phyloP scores from a whole-genome alignment of 2,329 filamentous ascomycete species.

The Diaporthe australafricana region DNA sequence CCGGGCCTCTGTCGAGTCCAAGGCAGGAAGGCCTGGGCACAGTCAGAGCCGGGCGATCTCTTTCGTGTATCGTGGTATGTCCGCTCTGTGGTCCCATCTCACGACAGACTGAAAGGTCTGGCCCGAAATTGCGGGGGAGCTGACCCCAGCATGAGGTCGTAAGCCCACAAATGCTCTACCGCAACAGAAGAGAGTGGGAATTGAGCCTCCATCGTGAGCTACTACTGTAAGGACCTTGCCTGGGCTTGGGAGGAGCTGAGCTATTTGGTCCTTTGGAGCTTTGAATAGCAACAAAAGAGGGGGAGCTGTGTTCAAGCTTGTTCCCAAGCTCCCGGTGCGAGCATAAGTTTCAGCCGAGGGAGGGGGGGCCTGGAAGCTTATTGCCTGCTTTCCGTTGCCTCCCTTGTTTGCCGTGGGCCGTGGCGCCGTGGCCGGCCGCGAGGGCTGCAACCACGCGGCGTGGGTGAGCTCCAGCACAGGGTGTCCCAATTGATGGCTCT shows the following conservation, averaged over 20 bases:
- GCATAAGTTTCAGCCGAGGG: conserved; percentile 32
- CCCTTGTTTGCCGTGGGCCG: conserved; percentile 8
- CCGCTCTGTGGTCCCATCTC: conserved; percentile 12
- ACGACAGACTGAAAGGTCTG: conserved; percentile 11
- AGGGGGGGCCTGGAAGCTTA: conserved; percentile 12
- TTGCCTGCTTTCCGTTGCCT: background rate
- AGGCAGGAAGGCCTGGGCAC: background rate
- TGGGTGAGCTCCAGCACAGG: conserved; percentile 7
- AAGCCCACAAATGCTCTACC: conserved; percentile 12
- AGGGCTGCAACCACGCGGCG: conserved; percentile 31
- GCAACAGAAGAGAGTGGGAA: background rate
- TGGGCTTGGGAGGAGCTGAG: conserved; percentile 14
- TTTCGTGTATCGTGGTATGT: conserved; percentile 25
- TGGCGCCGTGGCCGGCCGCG: conserved; percentile 10
- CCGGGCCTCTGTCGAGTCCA: background rate
- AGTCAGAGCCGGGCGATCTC: conserved; percentile 8
- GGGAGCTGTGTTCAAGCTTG: conserved; percentile 6
- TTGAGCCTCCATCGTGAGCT: background rate
- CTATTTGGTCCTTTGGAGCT: background rate
- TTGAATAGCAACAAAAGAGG: conserved; percentile 1
- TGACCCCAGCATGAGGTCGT: background rate
- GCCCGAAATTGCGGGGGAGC: conserved; percentile 10
- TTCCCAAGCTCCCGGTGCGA: conserved; percentile 17
- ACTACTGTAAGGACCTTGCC: conserved; percentile 1
- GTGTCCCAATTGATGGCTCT: background rate